Conservation (phyloP, 2,329 filamentous ascomycete genomes). For the Cladosporium sp. region DNA sequence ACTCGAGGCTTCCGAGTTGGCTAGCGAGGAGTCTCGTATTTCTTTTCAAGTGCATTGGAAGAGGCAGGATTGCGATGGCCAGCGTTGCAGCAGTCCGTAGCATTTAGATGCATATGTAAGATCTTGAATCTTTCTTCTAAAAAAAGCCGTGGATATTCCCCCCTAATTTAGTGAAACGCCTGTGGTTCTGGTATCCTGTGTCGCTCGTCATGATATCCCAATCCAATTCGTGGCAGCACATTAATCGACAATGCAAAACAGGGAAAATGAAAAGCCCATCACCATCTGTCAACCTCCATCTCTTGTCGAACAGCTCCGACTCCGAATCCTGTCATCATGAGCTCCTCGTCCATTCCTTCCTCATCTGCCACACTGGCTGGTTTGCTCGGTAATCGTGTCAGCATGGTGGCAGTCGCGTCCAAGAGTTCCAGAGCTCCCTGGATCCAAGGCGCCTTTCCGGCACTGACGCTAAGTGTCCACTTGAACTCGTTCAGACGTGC, state of each 20-base stretch:
- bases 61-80: no score
- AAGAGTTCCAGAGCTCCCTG: constrained; percentile 41
- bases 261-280: neutral
- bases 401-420: constrained; percentile 38
- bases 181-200: constrained; percentile 5
- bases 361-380: constrained; percentile 19
- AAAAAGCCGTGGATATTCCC: neutral
- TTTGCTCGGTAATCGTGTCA: constrained; percentile 41
- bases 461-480: constrained; percentile 86
- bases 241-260: neutral
- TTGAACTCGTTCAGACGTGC: constrained; percentile 79
- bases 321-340: constrained; percentile 10
- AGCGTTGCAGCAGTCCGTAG: neutral
- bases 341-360: constrained; percentile 2
- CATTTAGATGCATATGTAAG: constrained; percentile 4
- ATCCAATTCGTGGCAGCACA: no score
- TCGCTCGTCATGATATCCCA: neutral
- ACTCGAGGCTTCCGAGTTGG: neutral
- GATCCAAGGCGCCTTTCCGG: constrained; percentile 56
- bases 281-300: constrained; percentile 8
- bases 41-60: no score
- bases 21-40: neutral
- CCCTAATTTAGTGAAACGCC: neutral
- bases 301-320: neutral
- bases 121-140: neutral